Conservation (phyloP, 768 basidiomycete species). For the Termitomyces bulborhizus region DNA sequence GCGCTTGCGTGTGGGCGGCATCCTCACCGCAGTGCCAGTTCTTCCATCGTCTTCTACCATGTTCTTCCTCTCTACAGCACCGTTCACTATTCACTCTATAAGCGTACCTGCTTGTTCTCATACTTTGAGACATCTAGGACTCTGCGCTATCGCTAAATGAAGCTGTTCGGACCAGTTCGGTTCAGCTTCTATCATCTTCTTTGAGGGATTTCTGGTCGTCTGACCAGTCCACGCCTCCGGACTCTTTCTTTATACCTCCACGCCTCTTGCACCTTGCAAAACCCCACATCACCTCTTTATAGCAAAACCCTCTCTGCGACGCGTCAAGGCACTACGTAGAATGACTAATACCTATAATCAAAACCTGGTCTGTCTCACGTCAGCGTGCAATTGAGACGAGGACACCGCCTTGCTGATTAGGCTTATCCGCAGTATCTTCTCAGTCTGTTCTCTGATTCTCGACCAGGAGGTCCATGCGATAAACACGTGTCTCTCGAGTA, state of each 20-base stretch:
- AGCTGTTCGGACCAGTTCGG: background rate
- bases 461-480: background rate
- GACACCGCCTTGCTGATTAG: background rate
- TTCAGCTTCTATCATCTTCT: background rate
- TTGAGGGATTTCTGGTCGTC: background rate
- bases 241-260: background rate
- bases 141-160: background rate
- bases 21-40: background rate
- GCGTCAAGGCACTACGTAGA: background rate
- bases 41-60: conserved; percentile 8
- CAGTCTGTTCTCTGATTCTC: background rate
- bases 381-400: background rate
- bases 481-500: background rate
- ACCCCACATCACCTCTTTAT: background rate
- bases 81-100: background rate
- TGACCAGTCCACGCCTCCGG: background rate
- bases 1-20: conserved; percentile 12
- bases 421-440: background rate
- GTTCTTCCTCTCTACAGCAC: background rate
- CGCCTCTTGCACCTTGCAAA: background rate
- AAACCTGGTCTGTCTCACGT: background rate
- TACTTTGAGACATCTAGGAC: background rate
- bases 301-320: background rate
- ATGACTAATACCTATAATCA: background rate
- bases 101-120: background rate